These are phyloP conservation scores for Rhynchosporium secalis DNA, from an alignment of 2,329 filamentous ascomycete species.

Conservation along the genomic window DNA sequence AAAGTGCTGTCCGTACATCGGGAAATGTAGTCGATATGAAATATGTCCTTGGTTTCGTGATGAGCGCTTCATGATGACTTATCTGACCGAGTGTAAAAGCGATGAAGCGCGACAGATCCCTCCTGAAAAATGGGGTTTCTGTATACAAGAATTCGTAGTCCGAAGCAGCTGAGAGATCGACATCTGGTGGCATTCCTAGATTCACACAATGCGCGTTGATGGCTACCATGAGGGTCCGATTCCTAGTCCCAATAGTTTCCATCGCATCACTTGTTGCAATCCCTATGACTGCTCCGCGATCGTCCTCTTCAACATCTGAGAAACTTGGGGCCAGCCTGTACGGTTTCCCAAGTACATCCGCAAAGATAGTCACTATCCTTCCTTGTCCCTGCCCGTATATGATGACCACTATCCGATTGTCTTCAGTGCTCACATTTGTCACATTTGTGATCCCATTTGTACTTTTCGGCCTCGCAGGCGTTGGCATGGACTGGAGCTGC, in stretches of 20 bases:
- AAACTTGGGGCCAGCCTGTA: conserved; percentile 60
- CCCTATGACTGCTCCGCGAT: conserved; percentile 68
- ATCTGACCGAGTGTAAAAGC: conserved; percentile 79
- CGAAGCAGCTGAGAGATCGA: conserved; percentile 64
- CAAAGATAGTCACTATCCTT: conserved; percentile 71
- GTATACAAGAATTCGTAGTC: conserved; percentile 89
- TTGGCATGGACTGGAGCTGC: conserved; percentile 52
- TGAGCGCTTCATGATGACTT: conserved; percentile 73
- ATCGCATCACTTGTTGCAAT: conserved; percentile 59
- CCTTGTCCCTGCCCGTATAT: conserved; percentile 72
- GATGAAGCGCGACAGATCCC: conserved; percentile 76
- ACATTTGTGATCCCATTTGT: conserved; percentile 41
- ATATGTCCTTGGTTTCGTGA: conserved; percentile 76
- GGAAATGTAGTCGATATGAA: conserved; percentile 88
- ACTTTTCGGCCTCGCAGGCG: conserved; percentile 47
- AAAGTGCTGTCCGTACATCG: conserved; percentile 77
- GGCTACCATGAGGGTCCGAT: conserved; percentile 60
- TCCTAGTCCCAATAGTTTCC: conserved; percentile 56
- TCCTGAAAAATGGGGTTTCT: conserved; percentile 66
- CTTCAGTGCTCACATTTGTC: conserved; percentile 44
- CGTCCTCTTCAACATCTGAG: conserved; percentile 52
- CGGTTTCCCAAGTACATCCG: conserved; percentile 76
- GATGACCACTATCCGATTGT: conserved; percentile 62
- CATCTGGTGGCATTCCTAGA: conserved; percentile 67
- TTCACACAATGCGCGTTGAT: conserved; percentile 79